These are phyloP conservation scores for Dovyalis caffra DNA, from an alignment of 345 rosid genomes.

Conservation along the genomic window DNA sequence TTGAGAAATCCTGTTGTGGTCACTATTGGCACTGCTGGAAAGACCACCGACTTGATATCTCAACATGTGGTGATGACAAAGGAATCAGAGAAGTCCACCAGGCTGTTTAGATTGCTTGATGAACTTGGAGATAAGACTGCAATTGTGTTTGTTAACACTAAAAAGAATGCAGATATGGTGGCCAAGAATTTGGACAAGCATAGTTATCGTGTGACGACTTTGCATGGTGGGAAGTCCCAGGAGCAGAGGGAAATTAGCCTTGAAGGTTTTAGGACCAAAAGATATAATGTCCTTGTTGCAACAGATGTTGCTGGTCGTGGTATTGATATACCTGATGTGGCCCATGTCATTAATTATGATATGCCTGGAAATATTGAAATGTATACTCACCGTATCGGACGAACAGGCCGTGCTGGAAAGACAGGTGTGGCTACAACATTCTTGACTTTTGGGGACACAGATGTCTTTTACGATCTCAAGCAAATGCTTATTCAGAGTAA, in stretches of 20 bases:
- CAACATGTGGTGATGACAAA: constrained; percentile 88
- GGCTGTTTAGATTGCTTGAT: constrained; percentile 74
- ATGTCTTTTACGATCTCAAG: constrained; percentile 94
- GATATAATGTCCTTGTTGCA: constrained; percentile 87
- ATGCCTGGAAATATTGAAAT: constrained; percentile 85
- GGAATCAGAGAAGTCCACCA: constrained; percentile 70
- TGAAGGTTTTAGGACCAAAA: constrained; percentile 84
- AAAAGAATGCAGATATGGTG: constrained; percentile 71
- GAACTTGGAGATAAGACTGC: constrained; percentile 86
- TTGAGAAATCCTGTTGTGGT: constrained; percentile 96
- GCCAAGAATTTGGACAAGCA: constrained; percentile 86
- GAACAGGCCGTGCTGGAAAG: constrained; percentile 97
- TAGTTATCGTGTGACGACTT: constrained; percentile 83
- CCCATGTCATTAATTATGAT: constrained; percentile 89
- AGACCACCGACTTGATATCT: constrained; percentile 81
- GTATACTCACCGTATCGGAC: constrained; percentile 94
- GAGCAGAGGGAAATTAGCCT: constrained; percentile 94
- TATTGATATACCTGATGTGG: constrained; percentile 92
- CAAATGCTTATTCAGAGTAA: constrained; percentile 97
- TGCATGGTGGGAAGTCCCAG: constrained; percentile 95
- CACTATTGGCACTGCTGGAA: constrained; percentile 95
- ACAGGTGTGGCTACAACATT: constrained; percentile 92
- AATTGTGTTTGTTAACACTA: constrained; percentile 90
- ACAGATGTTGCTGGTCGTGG: constrained; percentile 98
- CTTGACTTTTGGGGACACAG: constrained; percentile 71